A percentile compares a stretch with the other conserved stretches of the same genome.
These are phyloP conservation scores for Plasmodium yoelii DNA, from an alignment of 169 alveolate genomes.

Conservation along the genomic window DNA sequence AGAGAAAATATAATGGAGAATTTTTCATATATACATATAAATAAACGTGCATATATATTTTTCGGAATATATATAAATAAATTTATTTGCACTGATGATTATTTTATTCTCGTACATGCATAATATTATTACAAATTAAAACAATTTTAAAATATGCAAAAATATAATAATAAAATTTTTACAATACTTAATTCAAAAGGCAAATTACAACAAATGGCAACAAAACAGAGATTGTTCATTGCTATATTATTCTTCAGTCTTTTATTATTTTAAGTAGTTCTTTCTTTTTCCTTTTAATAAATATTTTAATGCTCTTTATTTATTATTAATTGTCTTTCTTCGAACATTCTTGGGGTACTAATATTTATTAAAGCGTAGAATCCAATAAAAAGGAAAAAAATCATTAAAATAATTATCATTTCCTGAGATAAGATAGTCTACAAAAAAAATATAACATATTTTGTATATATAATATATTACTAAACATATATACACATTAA, in stretches of 20 bases:
- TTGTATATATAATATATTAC: neutral
- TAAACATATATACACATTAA: neutral
- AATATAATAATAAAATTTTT: conserved; percentile 18
- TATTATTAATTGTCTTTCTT: conserved; percentile 72
- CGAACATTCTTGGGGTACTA: conserved; percentile 62
- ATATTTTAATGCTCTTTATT: conserved; percentile 65
- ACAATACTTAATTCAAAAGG: conserved; percentile 55
- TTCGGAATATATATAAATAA: neutral
- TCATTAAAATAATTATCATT: conserved; percentile 42
- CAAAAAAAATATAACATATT: neutral
- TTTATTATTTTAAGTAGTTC: conserved; percentile 5
- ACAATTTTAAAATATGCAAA: conserved; percentile 28
- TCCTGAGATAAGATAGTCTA: conserved; percentile 56
- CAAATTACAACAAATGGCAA: conserved; percentile 25
- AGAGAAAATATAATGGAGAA: conserved; percentile 1
- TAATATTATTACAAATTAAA: conserved; percentile 39
- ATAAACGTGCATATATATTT: conserved; percentile 6
- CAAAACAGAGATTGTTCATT: conserved; percentile 1
- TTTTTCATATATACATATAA: conserved; percentile 1
- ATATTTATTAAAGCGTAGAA: conserved; percentile 46
- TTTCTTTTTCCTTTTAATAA: neutral
- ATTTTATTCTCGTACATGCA: neutral
- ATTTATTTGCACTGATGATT: neutral
- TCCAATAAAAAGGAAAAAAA: conserved; percentile 63
- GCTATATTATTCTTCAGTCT: conserved; percentile 4